Base-by-base conservation (phyloP, 2,329 filamentous ascomycete species). In the Fusarium udum region DNA sequence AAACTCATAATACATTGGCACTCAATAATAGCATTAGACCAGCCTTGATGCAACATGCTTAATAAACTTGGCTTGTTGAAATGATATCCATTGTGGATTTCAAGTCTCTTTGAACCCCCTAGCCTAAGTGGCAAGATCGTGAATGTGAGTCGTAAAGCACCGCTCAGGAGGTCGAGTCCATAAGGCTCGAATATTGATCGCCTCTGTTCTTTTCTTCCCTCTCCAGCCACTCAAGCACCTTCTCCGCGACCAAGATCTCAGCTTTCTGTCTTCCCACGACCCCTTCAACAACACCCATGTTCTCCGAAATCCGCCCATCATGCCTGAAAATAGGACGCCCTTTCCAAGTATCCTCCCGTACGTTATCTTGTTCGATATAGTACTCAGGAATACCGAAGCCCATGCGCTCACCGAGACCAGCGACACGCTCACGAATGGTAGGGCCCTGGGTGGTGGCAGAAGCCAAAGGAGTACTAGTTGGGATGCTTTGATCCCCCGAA, bases 231-330 rank as follows among this genome's bases (percentile, higher is more conserved):
- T 42, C 68, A 20, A 87, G 70, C 6, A 88, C 75, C 37, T 75
- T 69, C 69, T 82, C 80, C 0, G 85, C 84, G 7, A 88, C 76
- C 61, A 75, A 77, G 67, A 83, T 79, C 72, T 78, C 83, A 3
- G 84, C 80, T 15, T 77, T 66, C 48, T 77, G 79, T 72, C 79
- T 82, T 6, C 83, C 80, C 8, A 77, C 76, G 14, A 84, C 75
- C 10, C 80, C 75, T 2, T 45, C 60, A 9, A 87, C 82, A 11
- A 71, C 36, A 7, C 82, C 83, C 1, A 85, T 56, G 7, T 70
- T 74, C 2, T 71, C 58, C 2, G 84, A 83, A 11, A 84, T 71
- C 4, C 67, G 68, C 3, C 66, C 68, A 31, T 79, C 77, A 22
- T 77, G 64, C n/a, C 74, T 74, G 61, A 84, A 85, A 58, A 80